Evolutionary conservation across 306 rosid genomes (phyloP).

Genomic region (Inga leiocalycina): DNA sequence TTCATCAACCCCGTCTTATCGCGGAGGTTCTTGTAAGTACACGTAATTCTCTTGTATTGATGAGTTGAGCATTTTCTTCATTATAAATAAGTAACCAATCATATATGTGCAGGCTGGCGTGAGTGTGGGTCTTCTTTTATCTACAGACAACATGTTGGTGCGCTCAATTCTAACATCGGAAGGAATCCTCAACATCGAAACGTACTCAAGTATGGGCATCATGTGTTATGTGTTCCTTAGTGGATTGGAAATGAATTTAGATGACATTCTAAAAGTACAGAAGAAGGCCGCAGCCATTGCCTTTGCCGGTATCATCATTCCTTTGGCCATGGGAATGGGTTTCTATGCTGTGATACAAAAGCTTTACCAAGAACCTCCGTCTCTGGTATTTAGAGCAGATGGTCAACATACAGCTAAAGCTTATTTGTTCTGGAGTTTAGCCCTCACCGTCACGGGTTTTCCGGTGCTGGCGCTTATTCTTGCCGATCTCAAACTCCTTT

Average conservation of each 20-base stretch:
- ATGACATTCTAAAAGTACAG: background rate
- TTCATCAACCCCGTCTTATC: slow-evolving; percentile 40
- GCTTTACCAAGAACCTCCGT: background rate
- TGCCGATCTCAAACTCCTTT: background rate
- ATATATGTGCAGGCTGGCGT: slow-evolving; percentile 37
- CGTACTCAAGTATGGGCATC: background rate
- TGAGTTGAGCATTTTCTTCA: background rate
- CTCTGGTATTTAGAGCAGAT: background rate
- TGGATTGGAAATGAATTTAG: background rate
- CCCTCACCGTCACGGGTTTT: background rate
- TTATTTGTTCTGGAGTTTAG: background rate
- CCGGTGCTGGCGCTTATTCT: background rate
- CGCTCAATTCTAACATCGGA: background rate
- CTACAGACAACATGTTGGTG: background rate
- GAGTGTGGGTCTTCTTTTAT: slow-evolving; percentile 2
- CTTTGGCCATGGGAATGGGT: slow-evolving; percentile 9
- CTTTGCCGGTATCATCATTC: slow-evolving; percentile 35
- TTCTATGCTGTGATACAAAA: slow-evolving; percentile 22
- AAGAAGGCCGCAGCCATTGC: slow-evolving; percentile 40
- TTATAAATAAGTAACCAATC: background rate
- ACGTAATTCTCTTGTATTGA: background rate
- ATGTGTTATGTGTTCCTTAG: background rate
- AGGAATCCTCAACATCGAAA: background rate
- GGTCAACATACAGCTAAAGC: background rate
- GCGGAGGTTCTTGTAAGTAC: slow-evolving; percentile 41